These are phyloP conservation scores for Gossypium herbaceum DNA, from an alignment of 345 rosid species.

Conservation along the genomic window DNA sequence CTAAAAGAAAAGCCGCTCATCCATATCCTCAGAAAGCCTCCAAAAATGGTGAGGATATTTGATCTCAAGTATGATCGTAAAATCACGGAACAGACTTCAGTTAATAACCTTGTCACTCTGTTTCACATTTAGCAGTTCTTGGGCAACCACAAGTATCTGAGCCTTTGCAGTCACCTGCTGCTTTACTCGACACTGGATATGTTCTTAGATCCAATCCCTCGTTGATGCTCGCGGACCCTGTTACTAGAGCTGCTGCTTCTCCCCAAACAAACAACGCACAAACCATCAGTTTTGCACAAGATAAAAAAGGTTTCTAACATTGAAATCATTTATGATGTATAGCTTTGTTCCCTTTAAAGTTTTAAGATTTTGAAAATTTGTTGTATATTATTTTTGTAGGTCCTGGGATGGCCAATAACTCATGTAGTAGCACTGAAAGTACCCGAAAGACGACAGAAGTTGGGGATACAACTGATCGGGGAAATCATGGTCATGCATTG, in stretches of 20 bases:
- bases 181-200: constrained; percentile 42
- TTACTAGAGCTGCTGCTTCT: constrained; percentile 38
- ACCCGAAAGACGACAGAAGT: constrained; percentile 39
- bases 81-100: not conserved
- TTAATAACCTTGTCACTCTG: constrained; percentile 5
- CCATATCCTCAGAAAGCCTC: constrained; percentile 91
- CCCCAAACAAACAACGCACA: constrained; percentile 51
- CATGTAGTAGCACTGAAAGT: constrained; percentile 65
- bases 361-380: not conserved
- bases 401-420: constrained; percentile 41
- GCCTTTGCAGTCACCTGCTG: constrained; percentile 45
- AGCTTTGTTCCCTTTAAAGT: not conserved
- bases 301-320: constrained; percentile 40
- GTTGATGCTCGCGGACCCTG: constrained; percentile 46
- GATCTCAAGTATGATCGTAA: constrained; percentile 10
- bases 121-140: constrained; percentile 34
- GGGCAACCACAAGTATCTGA: constrained; percentile 40
- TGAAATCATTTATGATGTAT: not conserved
- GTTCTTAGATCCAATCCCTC: constrained; percentile 51
- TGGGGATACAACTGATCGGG: constrained; percentile 46
- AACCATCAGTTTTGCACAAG: constrained; percentile 39
- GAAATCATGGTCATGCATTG: constrained; percentile 43
- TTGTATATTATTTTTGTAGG: constrained; percentile 28
- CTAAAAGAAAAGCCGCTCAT: constrained; percentile 89
- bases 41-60: constrained; percentile 46